phyloP scores from a whole-genome alignment of 495 filamentous ascomycete species.

The Bacidia gigantensis region DNA sequence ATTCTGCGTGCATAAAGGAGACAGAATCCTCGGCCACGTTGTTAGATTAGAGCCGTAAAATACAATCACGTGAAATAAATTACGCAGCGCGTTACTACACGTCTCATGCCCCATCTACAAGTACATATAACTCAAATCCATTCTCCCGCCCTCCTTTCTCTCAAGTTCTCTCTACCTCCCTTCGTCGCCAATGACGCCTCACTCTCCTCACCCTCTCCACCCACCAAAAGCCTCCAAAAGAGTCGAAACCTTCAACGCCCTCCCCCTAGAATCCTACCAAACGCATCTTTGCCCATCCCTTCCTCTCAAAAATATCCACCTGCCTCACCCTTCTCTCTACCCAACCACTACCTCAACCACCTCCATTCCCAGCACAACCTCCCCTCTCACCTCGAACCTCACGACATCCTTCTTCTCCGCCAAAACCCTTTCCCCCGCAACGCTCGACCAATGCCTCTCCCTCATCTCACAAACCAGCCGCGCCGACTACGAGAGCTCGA shows the following conservation, averaged over 20 bases:
- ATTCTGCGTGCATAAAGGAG: too few relatives aligned
- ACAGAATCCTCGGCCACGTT: too few relatives aligned
- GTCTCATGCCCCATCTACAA: too few relatives aligned
- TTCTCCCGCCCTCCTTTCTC: too few relatives aligned
- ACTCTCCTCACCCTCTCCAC: not conserved
- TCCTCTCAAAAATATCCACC: too few relatives aligned
- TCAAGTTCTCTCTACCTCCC: too few relatives aligned
- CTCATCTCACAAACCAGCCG: constrained; percentile 59
- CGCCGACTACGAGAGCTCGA: constrained; percentile 49
- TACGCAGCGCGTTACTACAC: not conserved
- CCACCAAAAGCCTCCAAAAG: not conserved
- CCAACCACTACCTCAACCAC: constrained; percentile 19
- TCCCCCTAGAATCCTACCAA: constrained; percentile 14
- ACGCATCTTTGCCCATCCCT: constrained; percentile 11
- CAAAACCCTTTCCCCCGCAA: constrained; percentile 30
- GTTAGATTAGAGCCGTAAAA: not conserved
- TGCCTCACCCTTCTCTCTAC: constrained; percentile 2
- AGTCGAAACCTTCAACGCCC: constrained; percentile 14
- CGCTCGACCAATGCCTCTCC: constrained; percentile 53
- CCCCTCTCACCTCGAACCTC: constrained; percentile 38
- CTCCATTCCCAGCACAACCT: constrained; percentile 27
- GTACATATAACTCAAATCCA: too few relatives aligned
- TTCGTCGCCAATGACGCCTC: not conserved
- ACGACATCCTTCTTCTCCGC: constrained; percentile 49
- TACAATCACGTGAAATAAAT: not conserved